Conservation (phyloP, 495 filamentous ascomycete species). For the Daldinia childiae region DNA sequence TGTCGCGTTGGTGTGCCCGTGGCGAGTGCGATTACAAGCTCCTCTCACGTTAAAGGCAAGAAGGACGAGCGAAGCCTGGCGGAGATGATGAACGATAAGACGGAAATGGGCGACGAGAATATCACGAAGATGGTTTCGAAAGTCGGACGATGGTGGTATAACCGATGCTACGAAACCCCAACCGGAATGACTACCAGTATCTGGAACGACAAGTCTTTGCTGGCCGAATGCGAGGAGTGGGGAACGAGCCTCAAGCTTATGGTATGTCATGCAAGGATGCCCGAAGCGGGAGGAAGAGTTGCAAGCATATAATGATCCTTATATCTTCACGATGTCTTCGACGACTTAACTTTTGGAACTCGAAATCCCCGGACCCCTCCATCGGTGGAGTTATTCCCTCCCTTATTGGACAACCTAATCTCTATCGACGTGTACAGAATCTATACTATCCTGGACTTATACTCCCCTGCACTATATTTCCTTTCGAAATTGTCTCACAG, state of each 20-base stretch:
- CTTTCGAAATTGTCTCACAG: constrained; percentile 3
- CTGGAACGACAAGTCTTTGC: constrained; percentile 78
- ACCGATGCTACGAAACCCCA: constrained; percentile 81
- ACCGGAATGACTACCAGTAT: constrained; percentile 71
- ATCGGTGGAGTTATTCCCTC: neutral
- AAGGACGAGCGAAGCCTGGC: constrained; percentile 68
- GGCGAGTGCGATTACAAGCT: constrained; percentile 69
- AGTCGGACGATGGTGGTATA: constrained; percentile 97
- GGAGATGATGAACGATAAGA: constrained; percentile 74
- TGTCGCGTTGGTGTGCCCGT: constrained; percentile 92
- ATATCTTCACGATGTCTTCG: neutral
- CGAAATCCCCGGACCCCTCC: neutral
- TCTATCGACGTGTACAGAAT: constrained; percentile 23
- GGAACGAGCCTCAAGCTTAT: constrained; percentile 88
- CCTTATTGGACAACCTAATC: neutral
- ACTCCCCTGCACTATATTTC: constrained; percentile 6
- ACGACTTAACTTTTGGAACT: neutral
- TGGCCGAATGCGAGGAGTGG: constrained; percentile 86
- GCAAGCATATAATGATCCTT: constrained; percentile 42
- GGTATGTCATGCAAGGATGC: constrained; percentile 81
- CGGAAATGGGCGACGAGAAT: constrained; percentile 72
- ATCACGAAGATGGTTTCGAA: constrained; percentile 91
- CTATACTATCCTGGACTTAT: constrained; percentile 11
- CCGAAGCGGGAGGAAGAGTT: constrained; percentile 51
- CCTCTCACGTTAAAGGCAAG: constrained; percentile 46